phyloP scores from a whole-genome alignment of 1,284 basidiomycete genomes.

The Ceratobasidium sp. region DNA sequence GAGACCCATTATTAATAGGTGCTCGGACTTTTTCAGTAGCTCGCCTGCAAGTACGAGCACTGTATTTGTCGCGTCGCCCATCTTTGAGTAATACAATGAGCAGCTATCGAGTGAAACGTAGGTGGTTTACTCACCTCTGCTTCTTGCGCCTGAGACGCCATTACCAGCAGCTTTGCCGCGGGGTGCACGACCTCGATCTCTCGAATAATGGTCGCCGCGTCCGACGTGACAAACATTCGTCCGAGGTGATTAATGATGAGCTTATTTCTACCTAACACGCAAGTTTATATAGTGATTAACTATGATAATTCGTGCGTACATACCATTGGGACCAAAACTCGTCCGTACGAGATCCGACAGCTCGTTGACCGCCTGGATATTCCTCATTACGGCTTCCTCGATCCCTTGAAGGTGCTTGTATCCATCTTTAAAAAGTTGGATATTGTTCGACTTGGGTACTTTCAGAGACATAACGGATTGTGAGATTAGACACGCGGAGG shows the following conservation, averaged over 20 bases:
- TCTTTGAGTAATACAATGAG: constrained; percentile 63
- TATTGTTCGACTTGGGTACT: constrained; percentile 90
- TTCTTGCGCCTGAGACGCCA: constrained; percentile 98
- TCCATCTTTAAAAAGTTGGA: constrained; percentile 95
- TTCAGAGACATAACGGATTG: constrained; percentile 83
- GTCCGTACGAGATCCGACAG: constrained; percentile 96
- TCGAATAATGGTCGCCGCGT: constrained; percentile 98
- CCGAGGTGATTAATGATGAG: constrained; percentile 97
- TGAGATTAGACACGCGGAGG: constrained; percentile 15
- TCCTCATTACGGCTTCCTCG: constrained; percentile 93
- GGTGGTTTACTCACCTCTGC: constrained; percentile 72
- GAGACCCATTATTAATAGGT: constrained; percentile 94
- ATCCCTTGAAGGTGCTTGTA: constrained; percentile 94
- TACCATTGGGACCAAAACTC: constrained; percentile 95
- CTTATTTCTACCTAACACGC: constrained; percentile 84
- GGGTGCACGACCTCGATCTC: constrained; percentile 99
- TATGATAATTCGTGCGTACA: constrained; percentile 54
- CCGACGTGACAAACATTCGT: constrained; percentile 95
- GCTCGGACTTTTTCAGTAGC: constrained; percentile 93
- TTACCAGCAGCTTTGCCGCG: constrained; percentile 96
- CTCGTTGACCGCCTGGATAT: constrained; percentile 95
- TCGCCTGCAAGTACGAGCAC: constrained; percentile 97
- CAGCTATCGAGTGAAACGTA: background rate
- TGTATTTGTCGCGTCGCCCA: constrained; percentile 97
- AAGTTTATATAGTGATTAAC: constrained; percentile 14